A percentile compares a stretch with the other conserved stretches of the same genome.
These are phyloP conservation scores for Durotheca rogersii DNA, from an alignment of 495 filamentous ascomycete genomes.

Conservation along the genomic window DNA sequence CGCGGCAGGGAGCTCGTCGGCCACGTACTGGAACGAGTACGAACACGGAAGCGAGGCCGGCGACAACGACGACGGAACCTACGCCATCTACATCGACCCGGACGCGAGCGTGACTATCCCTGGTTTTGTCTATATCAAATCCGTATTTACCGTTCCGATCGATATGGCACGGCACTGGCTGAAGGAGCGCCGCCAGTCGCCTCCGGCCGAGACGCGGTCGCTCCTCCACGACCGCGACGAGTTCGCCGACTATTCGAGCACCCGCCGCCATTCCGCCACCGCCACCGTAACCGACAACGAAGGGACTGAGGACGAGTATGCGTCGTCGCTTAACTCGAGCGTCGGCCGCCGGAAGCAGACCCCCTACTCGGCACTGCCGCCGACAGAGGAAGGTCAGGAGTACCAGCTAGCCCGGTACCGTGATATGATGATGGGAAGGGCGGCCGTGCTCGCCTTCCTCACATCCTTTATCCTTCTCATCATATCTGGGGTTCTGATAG, in stretches of 20 bases:
- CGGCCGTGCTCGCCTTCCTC: slow-evolving; percentile 46
- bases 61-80: slow-evolving; percentile 48
- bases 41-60: slow-evolving; percentile 60
- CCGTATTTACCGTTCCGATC: slow-evolving; percentile 46
- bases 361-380: slow-evolving; percentile 46
- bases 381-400: slow-evolving; percentile 35
- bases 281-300: slow-evolving; percentile 22
- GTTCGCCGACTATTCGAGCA: slow-evolving; percentile 37
- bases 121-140: slow-evolving; percentile 45
- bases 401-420: slow-evolving; percentile 42
- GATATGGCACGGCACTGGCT: slow-evolving; percentile 48
- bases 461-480: slow-evolving; percentile 54
- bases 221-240: slow-evolving; percentile 35
- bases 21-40: slow-evolving; percentile 66
- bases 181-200: slow-evolving; percentile 21
- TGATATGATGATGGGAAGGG: slow-evolving; percentile 49
- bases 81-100: slow-evolving; percentile 59
- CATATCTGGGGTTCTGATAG: slow-evolving; percentile 54
- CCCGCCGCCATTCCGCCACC: slow-evolving; percentile 11
- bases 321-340: slow-evolving; percentile 28
- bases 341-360: slow-evolving; percentile 23
- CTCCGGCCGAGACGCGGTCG: slow-evolving; percentile 33
- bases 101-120: slow-evolving; percentile 50
- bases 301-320: slow-evolving; percentile 28
- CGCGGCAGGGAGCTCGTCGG: slow-evolving; percentile 15